Conservation (phyloP, 495 filamentous ascomycete species). For the Talaromyces thailandensis region DNA sequence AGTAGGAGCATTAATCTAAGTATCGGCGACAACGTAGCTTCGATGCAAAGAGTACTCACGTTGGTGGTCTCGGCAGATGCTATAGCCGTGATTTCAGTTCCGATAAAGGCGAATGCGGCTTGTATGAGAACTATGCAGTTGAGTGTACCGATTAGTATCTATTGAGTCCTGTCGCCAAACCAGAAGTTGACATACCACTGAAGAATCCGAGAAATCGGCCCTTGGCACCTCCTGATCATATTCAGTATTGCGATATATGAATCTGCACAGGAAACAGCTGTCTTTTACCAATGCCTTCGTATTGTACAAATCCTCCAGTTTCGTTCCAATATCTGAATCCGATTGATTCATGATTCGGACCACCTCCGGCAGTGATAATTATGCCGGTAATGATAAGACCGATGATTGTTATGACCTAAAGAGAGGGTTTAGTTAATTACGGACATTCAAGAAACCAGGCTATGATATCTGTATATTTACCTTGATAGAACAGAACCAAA, state of each 20-base stretch:
- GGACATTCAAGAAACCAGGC: background rate
- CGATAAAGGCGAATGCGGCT: conserved; percentile 40
- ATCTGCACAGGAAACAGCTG: background rate
- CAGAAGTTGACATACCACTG: background rate
- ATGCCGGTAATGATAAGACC: conserved; percentile 60
- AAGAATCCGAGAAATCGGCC: conserved; percentile 35
- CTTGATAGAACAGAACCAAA: conserved; percentile 20
- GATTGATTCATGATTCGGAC: conserved; percentile 49
- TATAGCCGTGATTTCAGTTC: conserved; percentile 64
- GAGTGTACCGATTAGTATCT: background rate
- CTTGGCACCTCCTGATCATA: conserved; percentile 13
- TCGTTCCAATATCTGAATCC: conserved; percentile 67
- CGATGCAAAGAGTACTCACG: background rate
- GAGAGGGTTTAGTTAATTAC: conserved; percentile 13
- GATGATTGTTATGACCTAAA: conserved; percentile 68
- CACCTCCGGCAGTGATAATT: conserved; percentile 57
- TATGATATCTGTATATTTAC: background rate
- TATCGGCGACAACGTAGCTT: background rate
- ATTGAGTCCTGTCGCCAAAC: background rate
- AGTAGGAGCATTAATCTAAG: background rate
- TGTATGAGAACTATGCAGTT: conserved; percentile 22
- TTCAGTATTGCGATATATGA: conserved; percentile 31
- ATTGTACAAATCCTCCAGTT: conserved; percentile 40
- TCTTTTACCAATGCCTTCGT: conserved; percentile 9
- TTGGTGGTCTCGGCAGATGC: conserved; percentile 74